Conservation (phyloP, 257 asterid species). For the Solanum stenotomum region DNA sequence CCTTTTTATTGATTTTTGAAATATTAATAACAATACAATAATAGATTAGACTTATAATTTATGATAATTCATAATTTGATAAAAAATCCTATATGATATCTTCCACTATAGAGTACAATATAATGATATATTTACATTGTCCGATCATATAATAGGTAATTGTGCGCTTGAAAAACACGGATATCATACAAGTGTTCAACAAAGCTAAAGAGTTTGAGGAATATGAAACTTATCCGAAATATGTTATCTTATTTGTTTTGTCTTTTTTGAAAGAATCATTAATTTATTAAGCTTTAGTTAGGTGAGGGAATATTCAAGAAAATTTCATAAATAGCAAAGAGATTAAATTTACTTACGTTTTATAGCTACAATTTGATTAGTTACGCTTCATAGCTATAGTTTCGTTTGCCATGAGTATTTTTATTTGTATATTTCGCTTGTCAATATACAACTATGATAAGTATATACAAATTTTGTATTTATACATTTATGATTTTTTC, state of each 20-base stretch:
- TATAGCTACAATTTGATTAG: rapidly evolving
- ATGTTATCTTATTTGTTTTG: not conserved
- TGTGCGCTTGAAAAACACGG: not conserved
- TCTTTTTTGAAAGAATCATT: not conserved
- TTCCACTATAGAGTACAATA: not conserved
- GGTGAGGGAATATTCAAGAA: not conserved
- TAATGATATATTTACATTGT: not conserved
- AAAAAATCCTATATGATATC: no score
- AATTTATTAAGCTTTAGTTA: not conserved
- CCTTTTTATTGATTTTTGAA: not conserved
- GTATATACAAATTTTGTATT: no score
- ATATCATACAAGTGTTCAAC: not conserved
- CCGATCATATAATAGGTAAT: not conserved
- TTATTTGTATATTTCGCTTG: not conserved
- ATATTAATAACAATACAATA: not conserved
- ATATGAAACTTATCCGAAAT: not conserved
- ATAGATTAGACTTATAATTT: not conserved
- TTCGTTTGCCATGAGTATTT: rapidly evolving
- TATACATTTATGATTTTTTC: no score
- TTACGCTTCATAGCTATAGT: no score
- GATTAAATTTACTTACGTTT: no score
- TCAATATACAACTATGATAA: no score
- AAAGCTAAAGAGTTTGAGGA: not conserved
- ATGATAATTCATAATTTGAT: not conserved
- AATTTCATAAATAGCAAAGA: no score